These are phyloP conservation scores for Thielaviopsis punctulata DNA, from an alignment of 2,329 filamentous ascomycete genomes.

Conservation along the genomic window DNA sequence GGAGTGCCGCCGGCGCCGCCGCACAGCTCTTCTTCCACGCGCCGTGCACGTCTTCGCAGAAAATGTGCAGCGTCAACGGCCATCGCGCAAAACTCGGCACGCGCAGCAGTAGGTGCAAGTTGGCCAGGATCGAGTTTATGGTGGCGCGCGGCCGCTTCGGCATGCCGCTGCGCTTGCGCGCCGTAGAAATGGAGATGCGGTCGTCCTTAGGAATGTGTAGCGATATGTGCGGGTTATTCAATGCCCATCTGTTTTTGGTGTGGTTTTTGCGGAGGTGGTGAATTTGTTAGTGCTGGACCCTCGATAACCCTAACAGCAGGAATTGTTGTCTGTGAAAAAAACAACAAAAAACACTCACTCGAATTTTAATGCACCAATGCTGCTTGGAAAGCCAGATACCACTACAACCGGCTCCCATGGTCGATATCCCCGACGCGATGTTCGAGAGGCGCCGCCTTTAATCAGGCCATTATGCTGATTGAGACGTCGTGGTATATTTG, in stretches of 20 bases:
- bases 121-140: constrained; percentile 54
- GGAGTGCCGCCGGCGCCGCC: constrained; percentile 29
- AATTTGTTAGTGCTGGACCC: background rate
- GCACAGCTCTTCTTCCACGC: constrained; percentile 48
- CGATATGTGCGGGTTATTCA: constrained; percentile 70
- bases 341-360: constrained; percentile 42
- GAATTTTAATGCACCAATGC: constrained; percentile 79
- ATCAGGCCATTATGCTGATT: constrained; percentile 79
- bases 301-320: background rate
- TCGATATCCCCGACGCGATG: constrained; percentile 46
- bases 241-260: constrained; percentile 76
- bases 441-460: constrained; percentile 67
- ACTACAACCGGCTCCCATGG: constrained; percentile 87
- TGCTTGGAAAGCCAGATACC: constrained; percentile 76
- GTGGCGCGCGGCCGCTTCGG: constrained; percentile 40
- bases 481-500: constrained; percentile 67
- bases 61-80: constrained; percentile 72
- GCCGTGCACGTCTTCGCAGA: constrained; percentile 48
- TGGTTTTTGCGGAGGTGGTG: too few species aligned
- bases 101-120: constrained; percentile 63
- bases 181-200: constrained; percentile 36
- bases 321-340: background rate
- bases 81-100: constrained; percentile 66
- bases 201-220: constrained; percentile 54
- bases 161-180: constrained; percentile 33